phyloP scores from a whole-genome alignment of 371 early-diverging fungal genomes.

The Homolaphlyctis polyrhiza region DNA sequence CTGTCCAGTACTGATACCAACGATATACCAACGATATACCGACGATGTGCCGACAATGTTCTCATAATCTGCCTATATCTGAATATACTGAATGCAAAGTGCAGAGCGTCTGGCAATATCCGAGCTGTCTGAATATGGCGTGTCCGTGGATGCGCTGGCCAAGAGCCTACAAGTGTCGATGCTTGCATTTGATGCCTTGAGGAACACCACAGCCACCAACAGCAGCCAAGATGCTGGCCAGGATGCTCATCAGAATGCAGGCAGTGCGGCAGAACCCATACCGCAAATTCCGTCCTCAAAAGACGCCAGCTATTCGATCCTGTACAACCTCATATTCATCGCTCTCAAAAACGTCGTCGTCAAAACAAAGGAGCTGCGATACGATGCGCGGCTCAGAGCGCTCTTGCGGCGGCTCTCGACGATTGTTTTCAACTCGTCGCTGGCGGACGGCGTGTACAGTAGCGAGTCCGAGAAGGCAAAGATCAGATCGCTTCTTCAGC shows the following conservation, averaged over 20 bases:
- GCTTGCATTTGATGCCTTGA: too few relatives aligned
- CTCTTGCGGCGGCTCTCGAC: conserved; percentile 8
- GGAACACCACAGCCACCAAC: too few relatives aligned
- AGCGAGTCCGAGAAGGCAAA: background rate
- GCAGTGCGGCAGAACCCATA: too few relatives aligned
- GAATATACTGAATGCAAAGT: background rate
- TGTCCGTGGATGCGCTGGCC: background rate
- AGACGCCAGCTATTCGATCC: conserved; percentile 4
- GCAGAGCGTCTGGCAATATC: conserved; percentile 1
- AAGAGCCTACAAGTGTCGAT: conserved; percentile 4
- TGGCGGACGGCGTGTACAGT: background rate
- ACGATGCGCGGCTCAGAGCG: conserved; percentile 16
- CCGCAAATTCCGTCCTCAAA: background rate
- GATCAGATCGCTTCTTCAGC: conserved; percentile 6
- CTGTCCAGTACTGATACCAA: too few relatives aligned
- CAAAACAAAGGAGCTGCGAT: conserved; percentile 11
- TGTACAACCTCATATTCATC: conserved; percentile 11
- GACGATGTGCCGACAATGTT: too few relatives aligned
- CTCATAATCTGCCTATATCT: too few relatives aligned
- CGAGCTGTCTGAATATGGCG: conserved; percentile 5
- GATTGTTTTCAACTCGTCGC: conserved; percentile 1
- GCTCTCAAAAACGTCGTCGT: conserved; percentile 8
- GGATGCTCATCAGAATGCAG: too few relatives aligned
- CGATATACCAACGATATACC: too few relatives aligned
- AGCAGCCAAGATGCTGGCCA: too few relatives aligned